These are phyloP conservation scores for Botrytis fragariae DNA, from an alignment of 2,329 filamentous ascomycete species.

Conservation along the genomic window DNA sequence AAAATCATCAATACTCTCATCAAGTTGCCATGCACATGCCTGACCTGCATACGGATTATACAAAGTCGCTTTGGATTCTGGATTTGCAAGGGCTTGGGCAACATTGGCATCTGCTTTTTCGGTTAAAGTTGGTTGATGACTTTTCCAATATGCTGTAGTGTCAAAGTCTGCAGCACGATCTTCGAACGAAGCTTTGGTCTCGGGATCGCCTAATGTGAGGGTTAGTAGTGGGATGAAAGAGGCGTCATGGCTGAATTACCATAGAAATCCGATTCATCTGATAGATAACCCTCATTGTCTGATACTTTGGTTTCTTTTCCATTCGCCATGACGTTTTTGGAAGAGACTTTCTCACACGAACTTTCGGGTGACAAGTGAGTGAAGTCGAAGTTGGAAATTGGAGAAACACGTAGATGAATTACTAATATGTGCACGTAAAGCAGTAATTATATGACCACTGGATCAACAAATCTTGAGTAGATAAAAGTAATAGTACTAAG, in stretches of 20 bases:
- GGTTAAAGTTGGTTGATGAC: constrained; percentile 38
- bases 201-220: constrained; percentile 51
- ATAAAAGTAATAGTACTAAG: neutral
- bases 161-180: constrained; percentile 52
- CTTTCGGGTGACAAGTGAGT: neutral
- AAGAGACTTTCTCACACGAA: neutral
- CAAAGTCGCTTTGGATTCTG: constrained; percentile 31
- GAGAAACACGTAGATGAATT: neutral
- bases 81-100: constrained; percentile 21
- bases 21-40: constrained; percentile 56
- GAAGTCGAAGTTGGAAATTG: neutral
- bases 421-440: neutral
- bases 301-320: constrained; percentile 7
- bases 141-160: constrained; percentile 49
- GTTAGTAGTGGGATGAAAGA: constrained; percentile 22
- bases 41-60: constrained; percentile 60
- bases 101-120: constrained; percentile 38
- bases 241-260: constrained; percentile 41
- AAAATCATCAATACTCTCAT: constrained; percentile 64
- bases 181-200: constrained; percentile 48
- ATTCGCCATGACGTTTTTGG: constrained; percentile 25
- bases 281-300: constrained; percentile 29
- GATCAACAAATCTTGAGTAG: neutral
- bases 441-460: neutral
- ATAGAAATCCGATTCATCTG: constrained; percentile 55